phyloP scores from a whole-genome alignment of 2,329 filamentous ascomycete species.

The Chaetomium olivaceum region DNA sequence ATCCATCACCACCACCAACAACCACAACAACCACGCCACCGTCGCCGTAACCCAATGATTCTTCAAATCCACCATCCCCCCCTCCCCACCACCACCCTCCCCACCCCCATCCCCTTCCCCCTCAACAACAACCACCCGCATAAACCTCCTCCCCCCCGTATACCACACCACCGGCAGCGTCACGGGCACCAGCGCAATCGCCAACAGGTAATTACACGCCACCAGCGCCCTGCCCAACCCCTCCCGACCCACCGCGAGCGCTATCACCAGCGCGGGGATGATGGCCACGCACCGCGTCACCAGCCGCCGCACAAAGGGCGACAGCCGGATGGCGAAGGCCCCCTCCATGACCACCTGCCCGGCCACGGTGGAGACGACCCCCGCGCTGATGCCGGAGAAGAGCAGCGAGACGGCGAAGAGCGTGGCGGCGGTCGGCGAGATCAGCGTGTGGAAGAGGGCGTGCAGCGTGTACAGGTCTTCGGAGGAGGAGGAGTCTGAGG shows the following conservation, averaged over 20 bases:
- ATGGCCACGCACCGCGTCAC: conserved; percentile 37
- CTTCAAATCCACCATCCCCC: conserved; percentile 26
- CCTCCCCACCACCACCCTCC: conserved; percentile 22
- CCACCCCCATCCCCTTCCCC: conserved; percentile 14
- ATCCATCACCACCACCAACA: conserved; percentile 33
- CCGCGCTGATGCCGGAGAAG: conserved; percentile 66
- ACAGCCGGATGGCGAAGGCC: conserved; percentile 34
- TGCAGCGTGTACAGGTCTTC: conserved; percentile 81
- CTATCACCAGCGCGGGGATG: conserved; percentile 37
- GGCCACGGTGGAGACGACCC: conserved; percentile 74
- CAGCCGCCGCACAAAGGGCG: conserved; percentile 36
- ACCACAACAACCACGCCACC: conserved; percentile 31
- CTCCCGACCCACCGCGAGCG: conserved; percentile 35
- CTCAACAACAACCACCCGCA: conserved; percentile 32
- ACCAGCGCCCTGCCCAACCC: conserved; percentile 34
- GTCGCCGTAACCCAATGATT: conserved; percentile 24
- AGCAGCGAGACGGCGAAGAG: conserved; percentile 70
- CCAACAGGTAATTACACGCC: conserved; percentile 5
- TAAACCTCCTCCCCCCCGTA: conserved; percentile 34
- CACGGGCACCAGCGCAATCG: conserved; percentile 2
- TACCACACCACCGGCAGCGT: conserved; percentile 37
- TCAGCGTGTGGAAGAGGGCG: conserved; percentile 64
- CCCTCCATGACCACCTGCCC: conserved; percentile 57
- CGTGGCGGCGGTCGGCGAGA: conserved; percentile 73
- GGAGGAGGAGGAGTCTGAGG: conserved; percentile 31